Evolutionary conservation across 768 basidiomycete species (phyloP), one percentile per base, ranked within the genome.

Genomic region (Phlebiopsis flavidoalba): DNA sequence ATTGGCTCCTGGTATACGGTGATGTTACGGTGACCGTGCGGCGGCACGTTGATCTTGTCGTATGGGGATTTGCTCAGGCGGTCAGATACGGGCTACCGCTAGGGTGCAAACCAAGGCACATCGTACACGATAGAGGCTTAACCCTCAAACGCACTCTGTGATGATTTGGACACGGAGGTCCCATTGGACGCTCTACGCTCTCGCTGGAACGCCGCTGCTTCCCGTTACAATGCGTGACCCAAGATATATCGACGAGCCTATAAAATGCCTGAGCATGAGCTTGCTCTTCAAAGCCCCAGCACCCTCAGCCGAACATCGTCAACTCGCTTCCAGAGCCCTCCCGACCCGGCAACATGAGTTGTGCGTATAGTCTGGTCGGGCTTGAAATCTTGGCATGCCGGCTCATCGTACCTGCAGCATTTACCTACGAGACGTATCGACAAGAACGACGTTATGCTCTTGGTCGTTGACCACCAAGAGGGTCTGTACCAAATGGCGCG

Each of bases 381-480:
- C 8, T 33, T 19, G 17, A 1, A 31, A 37, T 35, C n/a, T 53
- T 37, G n/a, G 14, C 14, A 10, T 37, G 37, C 6, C 1, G 3
- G 17, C 8, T 15, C 1, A 31, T 31, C 24, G 6, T 21, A 10
- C 14, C 15, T 5, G n/a, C 24, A 55, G 57, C 49, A 8, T 73
- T 68, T 67, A 67, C 59, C 31, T 77, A 73, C 67, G 72, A 70
- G 45, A n/a, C 69, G 79, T 22, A 69, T 82, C 64, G 72, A 81
- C 75, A 81, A 80, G 66, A 69, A 77, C 67, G 65, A 81, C 43
- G 72, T 68, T 5, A 67, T 75, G 37, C 71, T 80, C n/a, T 67
- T 81, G 47, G 71, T 82, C 55, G 74, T 82, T 51, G 81, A 82
- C 69, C 79, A 78, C 63, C 80, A 82, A 62, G 68, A 79, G 43